Conservation (phyloP, 331 rosid species). For the Ulmus americana region DNA sequence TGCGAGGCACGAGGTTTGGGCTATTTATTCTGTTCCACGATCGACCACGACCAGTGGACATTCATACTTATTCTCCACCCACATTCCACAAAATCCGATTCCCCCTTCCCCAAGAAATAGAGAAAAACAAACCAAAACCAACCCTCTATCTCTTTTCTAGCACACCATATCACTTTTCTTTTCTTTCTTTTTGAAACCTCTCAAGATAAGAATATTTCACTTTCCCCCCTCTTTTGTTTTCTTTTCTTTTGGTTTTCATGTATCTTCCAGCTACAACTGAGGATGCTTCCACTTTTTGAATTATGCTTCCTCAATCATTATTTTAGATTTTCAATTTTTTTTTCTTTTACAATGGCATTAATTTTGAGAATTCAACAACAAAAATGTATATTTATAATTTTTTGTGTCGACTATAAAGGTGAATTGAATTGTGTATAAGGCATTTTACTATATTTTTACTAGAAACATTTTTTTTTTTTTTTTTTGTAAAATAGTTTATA, state of each 20-base stretch:
- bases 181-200: slow-evolving; percentile 24
- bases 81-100: slow-evolving; percentile 38
- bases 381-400: no score
- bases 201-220: slow-evolving; percentile 40
- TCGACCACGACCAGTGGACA: slow-evolving; percentile 23
- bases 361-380: no score
- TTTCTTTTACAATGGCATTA: no score
- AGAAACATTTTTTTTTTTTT: no score
- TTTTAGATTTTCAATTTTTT: no score
- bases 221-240: background rate
- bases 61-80: background rate
- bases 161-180: background rate
- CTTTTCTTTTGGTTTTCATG: slow-evolving; percentile 17
- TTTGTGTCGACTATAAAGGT: no score
- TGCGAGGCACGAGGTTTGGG: slow-evolving; percentile 33
- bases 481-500: no score
- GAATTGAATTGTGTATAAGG: no score
- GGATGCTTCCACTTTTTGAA: background rate
- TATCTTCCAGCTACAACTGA: slow-evolving; percentile 5
- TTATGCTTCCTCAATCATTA: background rate
- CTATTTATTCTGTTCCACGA: slow-evolving; percentile 10
- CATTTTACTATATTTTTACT: no score
- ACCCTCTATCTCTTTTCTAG: slow-evolving; percentile 12
- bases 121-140: background rate
- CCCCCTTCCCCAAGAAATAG: slow-evolving; percentile 35